phyloP scores from a whole-genome alignment of 768 basidiomycete genomes.

The Trametes sanguinea region DNA sequence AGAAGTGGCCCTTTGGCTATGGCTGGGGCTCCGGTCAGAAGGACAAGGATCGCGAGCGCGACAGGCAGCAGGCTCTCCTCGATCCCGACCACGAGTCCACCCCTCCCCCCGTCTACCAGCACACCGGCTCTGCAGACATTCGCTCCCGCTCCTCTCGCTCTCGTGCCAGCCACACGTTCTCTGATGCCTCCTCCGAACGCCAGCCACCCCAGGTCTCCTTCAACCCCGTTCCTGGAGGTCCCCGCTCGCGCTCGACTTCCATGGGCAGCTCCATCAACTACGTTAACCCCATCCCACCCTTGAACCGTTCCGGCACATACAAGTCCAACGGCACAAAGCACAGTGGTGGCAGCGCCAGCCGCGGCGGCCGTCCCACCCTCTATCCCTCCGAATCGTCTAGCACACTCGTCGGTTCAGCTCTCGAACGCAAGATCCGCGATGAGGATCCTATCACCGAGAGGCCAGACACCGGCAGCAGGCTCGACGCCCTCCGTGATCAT shows the following conservation, averaged over 20 bases:
- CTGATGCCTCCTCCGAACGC: slow-evolving; percentile 6
- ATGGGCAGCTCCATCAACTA: slow-evolving; percentile 1
- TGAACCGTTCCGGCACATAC: slow-evolving; percentile 24
- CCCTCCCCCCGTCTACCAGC: slow-evolving; percentile 29
- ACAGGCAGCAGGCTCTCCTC: slow-evolving; percentile 35
- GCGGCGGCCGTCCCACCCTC: slow-evolving; percentile 38
- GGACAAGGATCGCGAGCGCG: slow-evolving; percentile 38
- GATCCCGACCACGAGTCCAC: slow-evolving; percentile 34
- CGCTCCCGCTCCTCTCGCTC: slow-evolving; percentile 14
- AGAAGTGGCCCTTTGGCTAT: slow-evolving; percentile 60
- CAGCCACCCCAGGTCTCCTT: background rate
- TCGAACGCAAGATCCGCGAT: slow-evolving; percentile 70
- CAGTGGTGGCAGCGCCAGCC: slow-evolving; percentile 24
- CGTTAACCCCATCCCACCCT: slow-evolving; percentile 8
- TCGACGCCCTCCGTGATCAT: slow-evolving; percentile 61
- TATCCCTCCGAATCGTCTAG: slow-evolving; percentile 65
- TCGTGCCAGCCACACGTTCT: slow-evolving; percentile 2
- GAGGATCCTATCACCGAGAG: slow-evolving; percentile 51
- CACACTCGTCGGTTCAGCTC: slow-evolving; percentile 75
- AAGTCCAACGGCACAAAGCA: slow-evolving; percentile 26
- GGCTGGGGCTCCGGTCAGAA: slow-evolving; percentile 66
- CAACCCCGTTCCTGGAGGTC: slow-evolving; percentile 11
- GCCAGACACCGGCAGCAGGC: slow-evolving; percentile 58
- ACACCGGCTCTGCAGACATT: slow-evolving; percentile 9
- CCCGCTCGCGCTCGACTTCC: slow-evolving; percentile 8